Conservation (phyloP, 805 yeast genomes). For the Starmera caribaea region DNA sequence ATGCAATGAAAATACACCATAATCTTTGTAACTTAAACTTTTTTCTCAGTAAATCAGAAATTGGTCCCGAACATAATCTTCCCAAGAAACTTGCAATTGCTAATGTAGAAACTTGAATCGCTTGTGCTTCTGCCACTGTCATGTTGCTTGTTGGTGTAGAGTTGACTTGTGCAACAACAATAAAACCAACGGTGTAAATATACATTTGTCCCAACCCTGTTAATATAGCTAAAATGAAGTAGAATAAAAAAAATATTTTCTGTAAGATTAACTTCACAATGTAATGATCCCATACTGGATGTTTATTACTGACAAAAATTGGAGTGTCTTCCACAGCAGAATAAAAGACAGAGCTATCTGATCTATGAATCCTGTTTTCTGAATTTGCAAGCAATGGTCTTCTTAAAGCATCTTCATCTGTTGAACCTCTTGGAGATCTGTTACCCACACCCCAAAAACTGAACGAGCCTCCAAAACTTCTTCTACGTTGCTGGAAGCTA, state of each 20-base stretch:
- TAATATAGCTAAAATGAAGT: constrained; percentile 41
- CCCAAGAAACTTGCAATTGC: constrained; percentile 61
- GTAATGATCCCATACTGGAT: constrained; percentile 19
- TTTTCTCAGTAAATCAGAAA: constrained; percentile 51
- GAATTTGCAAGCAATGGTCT: constrained; percentile 5
- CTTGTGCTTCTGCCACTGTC: constrained; percentile 43
- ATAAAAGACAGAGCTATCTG: constrained; percentile 15
- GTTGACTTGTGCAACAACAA: constrained; percentile 41
- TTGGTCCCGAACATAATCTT: constrained; percentile 52
- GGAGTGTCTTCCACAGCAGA: constrained; percentile 21
- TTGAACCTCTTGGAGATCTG: constrained; percentile 14
- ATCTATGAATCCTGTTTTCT: constrained; percentile 1
- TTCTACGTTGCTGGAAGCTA: constrained; percentile 8
- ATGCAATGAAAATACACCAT: constrained; percentile 48
- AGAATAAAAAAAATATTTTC: constrained; percentile 38
- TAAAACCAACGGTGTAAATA: constrained; percentile 64
- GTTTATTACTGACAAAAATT: constrained; percentile 16
- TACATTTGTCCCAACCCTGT: constrained; percentile 66
- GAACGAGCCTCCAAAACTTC: constrained; percentile 9
- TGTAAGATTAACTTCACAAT: constrained; percentile 12
- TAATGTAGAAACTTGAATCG: constrained; percentile 59
- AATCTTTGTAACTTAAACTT: constrained; percentile 45
- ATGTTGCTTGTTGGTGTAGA: constrained; percentile 15
- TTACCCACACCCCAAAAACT: constrained; percentile 19
- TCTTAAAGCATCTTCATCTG: constrained; percentile 6